Evolutionary conservation across 1,284 basidiomycete species (phyloP).

Genomic region (Melanopsichium pennsylvanicum): DNA sequence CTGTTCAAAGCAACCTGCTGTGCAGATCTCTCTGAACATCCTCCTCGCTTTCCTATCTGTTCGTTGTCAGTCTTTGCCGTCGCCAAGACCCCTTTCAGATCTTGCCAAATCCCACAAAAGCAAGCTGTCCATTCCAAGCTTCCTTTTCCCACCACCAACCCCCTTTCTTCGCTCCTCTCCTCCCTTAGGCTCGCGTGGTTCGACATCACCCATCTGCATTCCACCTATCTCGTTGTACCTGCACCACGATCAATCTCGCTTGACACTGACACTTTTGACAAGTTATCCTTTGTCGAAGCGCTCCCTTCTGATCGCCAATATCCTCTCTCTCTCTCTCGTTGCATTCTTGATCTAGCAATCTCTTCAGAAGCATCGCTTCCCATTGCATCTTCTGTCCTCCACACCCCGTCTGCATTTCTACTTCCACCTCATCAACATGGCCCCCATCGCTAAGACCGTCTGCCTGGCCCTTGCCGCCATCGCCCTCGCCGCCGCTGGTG

Average conservation of each 20-base stretch:
- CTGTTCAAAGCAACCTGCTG: constrained; percentile 9
- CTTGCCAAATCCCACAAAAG: constrained; percentile 18
- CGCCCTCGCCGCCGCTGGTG: constrained; percentile 33
- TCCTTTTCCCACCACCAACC: background rate
- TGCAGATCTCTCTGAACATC: constrained; percentile 16
- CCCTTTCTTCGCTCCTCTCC: background rate
- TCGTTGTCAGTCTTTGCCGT: background rate
- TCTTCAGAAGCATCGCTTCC: constrained; percentile 1
- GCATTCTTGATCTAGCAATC: background rate
- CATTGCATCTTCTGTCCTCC: constrained; percentile 1
- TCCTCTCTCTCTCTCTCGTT: background rate
- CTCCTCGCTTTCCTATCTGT: background rate
- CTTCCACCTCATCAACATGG: constrained; percentile 22
- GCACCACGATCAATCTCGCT: constrained; percentile 5
- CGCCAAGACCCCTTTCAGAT: background rate
- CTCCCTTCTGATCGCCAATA: too few species aligned
- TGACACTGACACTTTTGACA: constrained; percentile 22
- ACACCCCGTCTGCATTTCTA: background rate
- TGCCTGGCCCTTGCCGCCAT: constrained; percentile 45
- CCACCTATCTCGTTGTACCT: background rate
- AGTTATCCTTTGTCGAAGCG: constrained; percentile 10
- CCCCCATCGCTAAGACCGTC: constrained; percentile 48
- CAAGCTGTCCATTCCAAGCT: background rate
- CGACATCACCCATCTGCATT: constrained; percentile 20
- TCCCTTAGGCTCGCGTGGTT: constrained; percentile 8